A percentile compares a stretch with the other conserved stretches of the same genome.
phyloP scores from a whole-genome alignment of 768 basidiomycete species.

The Tylopilus cervinicoccineus region DNA sequence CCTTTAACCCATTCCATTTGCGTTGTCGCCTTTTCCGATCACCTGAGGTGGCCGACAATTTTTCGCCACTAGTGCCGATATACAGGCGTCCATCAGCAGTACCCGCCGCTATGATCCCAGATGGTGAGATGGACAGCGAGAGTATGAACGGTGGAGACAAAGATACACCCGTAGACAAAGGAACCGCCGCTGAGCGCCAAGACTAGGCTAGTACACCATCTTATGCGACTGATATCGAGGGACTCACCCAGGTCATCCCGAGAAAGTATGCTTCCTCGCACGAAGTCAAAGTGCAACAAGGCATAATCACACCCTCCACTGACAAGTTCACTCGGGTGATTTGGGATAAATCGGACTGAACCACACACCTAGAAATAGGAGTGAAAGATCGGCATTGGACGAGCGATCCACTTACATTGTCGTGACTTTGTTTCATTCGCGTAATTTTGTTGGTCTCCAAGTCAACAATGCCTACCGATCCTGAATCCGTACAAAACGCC shows the following conservation, averaged over 20 bases:
- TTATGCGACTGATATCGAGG: background rate
- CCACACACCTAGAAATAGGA: conserved; percentile 56
- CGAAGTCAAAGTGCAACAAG: conserved; percentile 65
- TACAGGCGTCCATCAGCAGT: conserved; percentile 75
- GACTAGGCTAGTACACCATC: background rate
- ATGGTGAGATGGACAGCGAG: conserved; percentile 53
- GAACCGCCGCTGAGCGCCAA: conserved; percentile 31
- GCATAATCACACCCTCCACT: conserved; percentile 75
- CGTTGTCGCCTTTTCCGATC: conserved; percentile 51
- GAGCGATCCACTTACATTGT: conserved; percentile 46
- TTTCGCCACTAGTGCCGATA: conserved; percentile 68
- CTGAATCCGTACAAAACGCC: conserved; percentile 70
- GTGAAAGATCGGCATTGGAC: background rate
- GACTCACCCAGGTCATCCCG: conserved; percentile 53
- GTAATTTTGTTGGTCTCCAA: conserved; percentile 43
- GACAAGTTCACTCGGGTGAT: conserved; percentile 65
- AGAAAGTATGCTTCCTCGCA: conserved; percentile 53
- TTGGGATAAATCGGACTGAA: conserved; percentile 66
- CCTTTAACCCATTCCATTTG: conserved; percentile 70
- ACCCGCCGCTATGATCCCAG: conserved; percentile 62
- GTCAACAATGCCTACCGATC: conserved; percentile 63
- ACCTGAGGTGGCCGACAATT: conserved; percentile 20
- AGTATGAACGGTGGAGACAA: conserved; percentile 75
- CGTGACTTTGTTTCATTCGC: conserved; percentile 60
- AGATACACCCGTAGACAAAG: conserved; percentile 45